Percentiles rank a stretch among this genome's conserved stretches.
These are phyloP conservation scores for Sarcocystis neurona DNA, from an alignment of 169 alveolate genomes.

Conservation along the genomic window DNA sequence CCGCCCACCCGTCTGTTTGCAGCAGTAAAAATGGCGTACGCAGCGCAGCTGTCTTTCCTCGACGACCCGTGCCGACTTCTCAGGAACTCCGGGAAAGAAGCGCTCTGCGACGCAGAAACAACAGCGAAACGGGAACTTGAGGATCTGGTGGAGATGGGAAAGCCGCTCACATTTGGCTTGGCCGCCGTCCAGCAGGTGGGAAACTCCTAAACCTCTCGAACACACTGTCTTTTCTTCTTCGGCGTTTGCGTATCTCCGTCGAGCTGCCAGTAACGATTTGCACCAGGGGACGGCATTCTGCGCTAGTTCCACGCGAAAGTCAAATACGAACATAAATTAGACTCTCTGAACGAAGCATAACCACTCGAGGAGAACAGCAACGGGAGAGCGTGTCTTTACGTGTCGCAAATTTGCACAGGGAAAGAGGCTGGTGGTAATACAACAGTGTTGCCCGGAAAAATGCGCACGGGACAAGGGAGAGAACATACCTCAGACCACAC, in stretches of 20 bases:
- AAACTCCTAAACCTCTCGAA: not conserved
- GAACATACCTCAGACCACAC: no score
- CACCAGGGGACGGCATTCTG: not conserved
- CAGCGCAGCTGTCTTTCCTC: constrained; percentile 30
- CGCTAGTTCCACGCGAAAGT: no score
- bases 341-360: no score
- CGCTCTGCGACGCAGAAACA: not conserved
- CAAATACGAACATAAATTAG: no score
- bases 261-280: not conserved
- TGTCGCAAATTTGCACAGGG: no score
- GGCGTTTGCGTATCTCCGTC: not conserved
- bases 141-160: not conserved
- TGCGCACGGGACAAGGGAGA: no score
- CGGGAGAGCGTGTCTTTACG: no score
- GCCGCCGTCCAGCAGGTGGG: constrained; percentile 1
- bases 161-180: constrained; percentile 1
- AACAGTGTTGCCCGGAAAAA: no score
- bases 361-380: no score
- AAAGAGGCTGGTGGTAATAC: no score
- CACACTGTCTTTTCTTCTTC: not conserved
- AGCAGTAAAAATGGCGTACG: constrained; percentile 15
- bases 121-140: not conserved
- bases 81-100: not conserved
- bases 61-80: constrained; percentile 3
- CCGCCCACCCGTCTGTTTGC: no score